Evolutionary conservation across 257 asterid genomes (phyloP).

Genomic region (Nicotiana obtusifolia): DNA sequence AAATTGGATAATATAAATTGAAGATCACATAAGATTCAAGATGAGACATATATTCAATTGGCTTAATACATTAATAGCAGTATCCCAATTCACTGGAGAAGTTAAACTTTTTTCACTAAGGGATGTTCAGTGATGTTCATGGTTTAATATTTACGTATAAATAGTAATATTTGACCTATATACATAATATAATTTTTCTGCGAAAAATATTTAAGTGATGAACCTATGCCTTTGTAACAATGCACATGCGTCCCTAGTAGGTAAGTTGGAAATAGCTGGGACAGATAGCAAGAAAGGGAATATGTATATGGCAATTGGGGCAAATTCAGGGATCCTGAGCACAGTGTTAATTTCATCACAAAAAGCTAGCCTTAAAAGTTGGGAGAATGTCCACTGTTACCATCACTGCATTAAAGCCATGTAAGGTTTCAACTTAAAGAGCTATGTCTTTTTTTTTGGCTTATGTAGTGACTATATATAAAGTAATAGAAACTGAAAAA

Average conservation of each 20-base stretch:
- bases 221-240: not conserved
- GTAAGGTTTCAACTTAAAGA: not conserved
- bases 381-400: not conserved
- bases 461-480: not conserved
- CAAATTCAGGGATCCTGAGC: conserved; percentile 43
- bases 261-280: conserved; percentile 34
- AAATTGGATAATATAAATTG: conserved; percentile 38
- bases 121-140: not conserved
- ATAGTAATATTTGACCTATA: too few relatives aligned
- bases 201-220: too few relatives aligned
- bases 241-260: conserved; percentile 13
- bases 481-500: too few relatives aligned
- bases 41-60: not conserved
- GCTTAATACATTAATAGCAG: not conserved
- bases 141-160: not conserved
- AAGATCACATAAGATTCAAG: conserved; percentile 22
- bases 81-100: too few relatives aligned
- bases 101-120: not conserved
- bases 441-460: not conserved
- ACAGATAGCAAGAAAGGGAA: conserved; percentile 17
- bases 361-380: conserved; percentile 4
- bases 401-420: not conserved
- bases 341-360: conserved; percentile 8
- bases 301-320: conserved; percentile 33
- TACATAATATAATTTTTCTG: not conserved